Conservation (phyloP, 2,329 filamentous ascomycete species). For the Aspergillus hortae region DNA sequence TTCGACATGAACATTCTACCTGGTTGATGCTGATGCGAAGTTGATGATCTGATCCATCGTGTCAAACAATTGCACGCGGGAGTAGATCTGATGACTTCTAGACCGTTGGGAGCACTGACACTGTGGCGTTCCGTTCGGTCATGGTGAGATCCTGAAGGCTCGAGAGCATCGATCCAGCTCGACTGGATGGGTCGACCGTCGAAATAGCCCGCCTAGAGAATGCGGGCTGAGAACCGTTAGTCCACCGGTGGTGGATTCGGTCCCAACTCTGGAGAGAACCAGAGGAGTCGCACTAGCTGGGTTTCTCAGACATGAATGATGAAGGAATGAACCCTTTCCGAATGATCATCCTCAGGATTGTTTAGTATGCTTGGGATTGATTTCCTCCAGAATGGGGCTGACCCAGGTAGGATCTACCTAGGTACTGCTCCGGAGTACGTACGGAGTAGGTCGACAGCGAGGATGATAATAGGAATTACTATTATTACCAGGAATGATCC, state of each 20-base stretch:
- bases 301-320: not conserved
- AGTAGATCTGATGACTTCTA: not conserved
- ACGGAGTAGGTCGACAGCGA: not conserved
- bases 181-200: no score
- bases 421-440: not conserved
- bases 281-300: conserved; percentile 5
- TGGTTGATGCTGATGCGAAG: no score
- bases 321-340: conserved; percentile 5
- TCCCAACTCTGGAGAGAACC: conserved; percentile 7
- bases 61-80: not conserved
- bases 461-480: not conserved
- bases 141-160: not conserved
- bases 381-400: not conserved
- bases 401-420: not conserved
- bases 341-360: conserved; percentile 6
- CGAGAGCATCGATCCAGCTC: not conserved
- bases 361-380: conserved; percentile 1
- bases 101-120: not conserved
- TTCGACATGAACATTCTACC: no score
- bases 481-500: not conserved
- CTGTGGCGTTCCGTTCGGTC: not conserved
- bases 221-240: conserved; percentile 4
- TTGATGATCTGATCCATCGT: not conserved
- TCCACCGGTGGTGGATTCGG: not conserved
- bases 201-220: not conserved